Base-by-base conservation (phyloP, 345 rosid species). In the Diplotaxis tenuifolia region DNA sequence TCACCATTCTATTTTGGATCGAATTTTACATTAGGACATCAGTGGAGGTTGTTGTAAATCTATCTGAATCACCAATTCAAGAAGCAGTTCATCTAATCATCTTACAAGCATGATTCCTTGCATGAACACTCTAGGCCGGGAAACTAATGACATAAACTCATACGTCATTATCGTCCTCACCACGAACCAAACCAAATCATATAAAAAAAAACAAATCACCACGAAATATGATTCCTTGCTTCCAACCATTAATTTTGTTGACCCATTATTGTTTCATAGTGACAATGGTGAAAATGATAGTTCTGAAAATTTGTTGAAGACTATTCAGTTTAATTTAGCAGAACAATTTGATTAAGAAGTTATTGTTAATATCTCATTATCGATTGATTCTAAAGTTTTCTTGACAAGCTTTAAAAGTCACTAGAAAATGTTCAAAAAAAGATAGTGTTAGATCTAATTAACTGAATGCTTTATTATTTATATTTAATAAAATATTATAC, bases 301-400 rank as follows among this genome's bases (percentile, higher is more conserved):
- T 60, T 60, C 42, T 74, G 62, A 75, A 67, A 60, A 14, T 75
- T 18, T 23, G 62, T 75, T 75, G 68, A 34, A 50, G 78, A 75
- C 68, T 75, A 49, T 49, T 67, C 40, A 67, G 42, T 67, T 66
- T 66, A 1, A 57, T 29, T 27, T 54, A 28, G n/a, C 31, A 54
- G 27, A 40, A 20, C 7, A 6, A 23, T 7, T 47, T 49, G 23
- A 67, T 74, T 28, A 31, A 57, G 10, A 16, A 58, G 16, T 34
- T 67, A 59, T 67, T 32, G 72, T 66, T 60, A 25, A 55, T 20
- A 55, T 42, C 6, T 65, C 77, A 25, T 25, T 32, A 20, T 67
- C 31, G 15, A 47, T n/a, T 56, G 25, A 21, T 54, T 72, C 20
- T 10, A 38, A 34, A 36, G 25, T 63, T 53, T 21, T 72, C 64